Evolutionary conservation across 495 filamentous ascomycete species (phyloP).

Genomic region (Xylaria flabelliformis): DNA sequence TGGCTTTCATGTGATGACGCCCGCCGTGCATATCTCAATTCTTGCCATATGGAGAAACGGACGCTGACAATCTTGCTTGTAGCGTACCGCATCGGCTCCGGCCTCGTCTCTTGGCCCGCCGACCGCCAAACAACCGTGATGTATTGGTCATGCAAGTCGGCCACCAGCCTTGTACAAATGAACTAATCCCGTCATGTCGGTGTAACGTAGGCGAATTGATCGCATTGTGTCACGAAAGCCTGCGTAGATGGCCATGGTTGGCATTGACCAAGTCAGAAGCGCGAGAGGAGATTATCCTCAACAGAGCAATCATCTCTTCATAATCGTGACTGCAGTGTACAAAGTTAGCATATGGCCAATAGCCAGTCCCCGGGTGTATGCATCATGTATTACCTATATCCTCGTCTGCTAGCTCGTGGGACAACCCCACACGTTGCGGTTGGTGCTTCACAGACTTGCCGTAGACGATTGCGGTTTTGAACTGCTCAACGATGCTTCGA

Average conservation of each 20-base stretch:
- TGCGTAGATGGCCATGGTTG: constrained; percentile 7
- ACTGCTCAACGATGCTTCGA: constrained; percentile 93
- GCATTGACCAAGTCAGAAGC: constrained; percentile 5
- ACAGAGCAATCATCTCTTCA: constrained; percentile 77
- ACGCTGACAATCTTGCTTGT: constrained; percentile 21
- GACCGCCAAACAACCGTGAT: constrained; percentile 42
- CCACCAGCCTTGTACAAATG: constrained; percentile 40
- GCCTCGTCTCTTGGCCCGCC: constrained; percentile 42
- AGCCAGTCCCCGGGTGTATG: constrained; percentile 23
- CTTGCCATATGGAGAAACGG: constrained; percentile 17
- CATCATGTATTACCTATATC: constrained; percentile 76
- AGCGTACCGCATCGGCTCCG: constrained; percentile 42
- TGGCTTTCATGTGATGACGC: constrained; percentile 16
- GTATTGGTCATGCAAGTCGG: constrained; percentile 39
- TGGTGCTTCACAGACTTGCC: constrained; percentile 98
- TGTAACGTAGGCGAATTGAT: constrained; percentile 18
- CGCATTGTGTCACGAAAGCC: constrained; percentile 24
- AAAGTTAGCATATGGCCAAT: constrained; percentile 39
- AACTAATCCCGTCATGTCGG: constrained; percentile 24
- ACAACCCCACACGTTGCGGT: constrained; percentile 90
- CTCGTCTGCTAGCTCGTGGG: constrained; percentile 92
- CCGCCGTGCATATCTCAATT: constrained; percentile 17
- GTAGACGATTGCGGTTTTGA: constrained; percentile 94
- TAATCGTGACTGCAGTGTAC: constrained; percentile 76
- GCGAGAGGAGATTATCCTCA: constrained; percentile 11